These are phyloP conservation scores for Apiospora rasikravindrae DNA, from an alignment of 2,329 filamentous ascomycete genomes.

Conservation along the genomic window DNA sequence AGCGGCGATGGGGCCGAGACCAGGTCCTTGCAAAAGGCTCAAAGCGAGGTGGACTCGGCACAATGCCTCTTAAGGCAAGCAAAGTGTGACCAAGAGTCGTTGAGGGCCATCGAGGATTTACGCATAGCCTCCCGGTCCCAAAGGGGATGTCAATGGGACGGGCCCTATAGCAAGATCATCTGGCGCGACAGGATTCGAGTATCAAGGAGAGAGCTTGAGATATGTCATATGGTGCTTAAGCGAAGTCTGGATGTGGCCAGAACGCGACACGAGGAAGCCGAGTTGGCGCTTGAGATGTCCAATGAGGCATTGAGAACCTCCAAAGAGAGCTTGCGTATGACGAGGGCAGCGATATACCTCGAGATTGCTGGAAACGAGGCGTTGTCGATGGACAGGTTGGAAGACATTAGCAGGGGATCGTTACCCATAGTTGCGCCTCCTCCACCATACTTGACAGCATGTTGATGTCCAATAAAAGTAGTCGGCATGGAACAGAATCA, in stretches of 20 bases:
- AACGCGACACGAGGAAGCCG: not conserved
- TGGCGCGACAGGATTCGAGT: conserved; percentile 13
- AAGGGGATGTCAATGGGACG: not conserved
- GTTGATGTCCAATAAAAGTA: too few species aligned
- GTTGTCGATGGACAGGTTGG: not conserved
- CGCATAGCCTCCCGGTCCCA: not conserved
- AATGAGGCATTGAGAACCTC: not conserved
- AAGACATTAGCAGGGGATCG: conserved; percentile 1
- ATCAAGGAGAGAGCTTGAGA: conserved; percentile 9
- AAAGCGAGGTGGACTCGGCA: conserved; percentile 5
- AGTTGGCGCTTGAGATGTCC: not conserved
- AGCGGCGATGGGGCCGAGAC: not conserved
- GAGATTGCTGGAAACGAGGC: not conserved
- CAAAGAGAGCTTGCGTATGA: not conserved
- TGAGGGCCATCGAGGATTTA: not conserved
- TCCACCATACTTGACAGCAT: conserved; percentile 8
- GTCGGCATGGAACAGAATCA: too few species aligned
- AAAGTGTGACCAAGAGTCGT: not conserved
- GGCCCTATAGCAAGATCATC: conserved; percentile 12
- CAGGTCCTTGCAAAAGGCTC: not conserved
- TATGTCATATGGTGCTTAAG: not conserved
- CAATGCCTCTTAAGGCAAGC: not conserved
- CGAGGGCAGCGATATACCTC: not conserved
- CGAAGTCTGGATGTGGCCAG: not conserved
- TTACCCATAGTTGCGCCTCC: not conserved